A percentile compares a stretch with the other conserved stretches of the same genome.
Conservation (phyloP, 2,329 filamentous ascomycete species). For the Rhexocercosporidium sp. region DNA sequence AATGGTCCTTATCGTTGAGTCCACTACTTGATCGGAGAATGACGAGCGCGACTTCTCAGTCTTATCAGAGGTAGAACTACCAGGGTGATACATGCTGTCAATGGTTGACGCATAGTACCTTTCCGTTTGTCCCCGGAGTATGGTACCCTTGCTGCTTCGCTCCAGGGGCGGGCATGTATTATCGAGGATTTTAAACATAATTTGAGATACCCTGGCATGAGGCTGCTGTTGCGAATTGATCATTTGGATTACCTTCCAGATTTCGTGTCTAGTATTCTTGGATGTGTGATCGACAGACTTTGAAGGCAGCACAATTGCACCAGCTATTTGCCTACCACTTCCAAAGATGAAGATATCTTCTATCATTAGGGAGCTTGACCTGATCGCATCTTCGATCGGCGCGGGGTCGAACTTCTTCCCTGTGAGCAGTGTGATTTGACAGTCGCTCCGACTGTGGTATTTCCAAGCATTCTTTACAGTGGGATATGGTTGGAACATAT, state of each 20-base stretch:
- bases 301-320: slow-evolving; percentile 58
- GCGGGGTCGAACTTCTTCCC: slow-evolving; percentile 74
- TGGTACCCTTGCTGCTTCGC: slow-evolving; percentile 68
- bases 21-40: not conserved
- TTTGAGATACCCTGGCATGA: slow-evolving; percentile 55
- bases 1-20: slow-evolving; percentile 40
- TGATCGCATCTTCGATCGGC: slow-evolving; percentile 61
- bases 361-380: slow-evolving; percentile 49
- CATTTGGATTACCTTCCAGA: slow-evolving; percentile 51
- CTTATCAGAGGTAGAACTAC: not conserved
- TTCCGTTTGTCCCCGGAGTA: slow-evolving; percentile 58
- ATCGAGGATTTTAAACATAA: slow-evolving; percentile 53
- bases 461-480: slow-evolving; percentile 60
- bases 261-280: slow-evolving; percentile 45
- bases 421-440: slow-evolving; percentile 65
- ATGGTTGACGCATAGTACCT: slow-evolving; percentile 54
- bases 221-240: slow-evolving; percentile 55
- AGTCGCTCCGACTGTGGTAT: slow-evolving; percentile 66
- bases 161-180: slow-evolving; percentile 45
- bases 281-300: slow-evolving; percentile 38
- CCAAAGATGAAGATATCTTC: slow-evolving; percentile 67
- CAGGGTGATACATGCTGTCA: slow-evolving; percentile 48
- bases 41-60: not conserved
- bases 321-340: slow-evolving; percentile 59
- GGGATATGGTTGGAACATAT: slow-evolving; percentile 63